phyloP scores from a whole-genome alignment of 2,329 filamentous ascomycete species.

The Dactylellina sp. region DNA sequence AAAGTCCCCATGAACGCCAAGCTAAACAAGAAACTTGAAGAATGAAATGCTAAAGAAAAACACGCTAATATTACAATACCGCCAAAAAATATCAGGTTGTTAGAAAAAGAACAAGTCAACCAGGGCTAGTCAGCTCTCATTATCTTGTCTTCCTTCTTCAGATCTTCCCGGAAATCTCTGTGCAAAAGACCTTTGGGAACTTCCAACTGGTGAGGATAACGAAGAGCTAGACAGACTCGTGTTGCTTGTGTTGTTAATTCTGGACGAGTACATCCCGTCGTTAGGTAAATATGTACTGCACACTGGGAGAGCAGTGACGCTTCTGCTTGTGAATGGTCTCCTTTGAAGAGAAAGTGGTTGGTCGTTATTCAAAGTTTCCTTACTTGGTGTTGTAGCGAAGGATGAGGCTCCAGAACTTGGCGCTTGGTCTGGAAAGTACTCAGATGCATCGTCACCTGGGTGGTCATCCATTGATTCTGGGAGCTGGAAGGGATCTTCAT shows the following conservation, averaged over 20 bases:
- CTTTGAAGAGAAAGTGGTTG: conserved; percentile 34
- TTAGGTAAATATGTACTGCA: conserved; percentile 35
- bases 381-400: background rate
- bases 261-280: conserved; percentile 33
- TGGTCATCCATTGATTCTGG: conserved; percentile 41
- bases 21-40: background rate
- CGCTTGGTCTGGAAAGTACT: conserved; percentile 16
- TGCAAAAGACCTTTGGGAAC: background rate
- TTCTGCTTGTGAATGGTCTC: conserved; percentile 37
- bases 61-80: conserved; percentile 25
- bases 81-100: background rate
- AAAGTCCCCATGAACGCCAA: conserved; percentile 11
- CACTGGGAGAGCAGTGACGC: conserved; percentile 40
- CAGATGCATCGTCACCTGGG: background rate
- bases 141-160: conserved; percentile 19
- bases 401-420: conserved; percentile 14
- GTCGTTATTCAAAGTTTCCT: conserved; percentile 3
- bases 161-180: conserved; percentile 1
- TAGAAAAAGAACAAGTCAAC: conserved; percentile 34
- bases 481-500: conserved; percentile 45
- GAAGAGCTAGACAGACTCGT: conserved; percentile 9
- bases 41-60: conserved; percentile 2
- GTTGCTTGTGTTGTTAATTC: conserved; percentile 7
- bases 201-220: conserved; percentile 13
- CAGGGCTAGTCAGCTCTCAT: conserved; percentile 45